Conservation (phyloP, 306 rosid genomes). For the Sphenostylis stenocarpa region DNA sequence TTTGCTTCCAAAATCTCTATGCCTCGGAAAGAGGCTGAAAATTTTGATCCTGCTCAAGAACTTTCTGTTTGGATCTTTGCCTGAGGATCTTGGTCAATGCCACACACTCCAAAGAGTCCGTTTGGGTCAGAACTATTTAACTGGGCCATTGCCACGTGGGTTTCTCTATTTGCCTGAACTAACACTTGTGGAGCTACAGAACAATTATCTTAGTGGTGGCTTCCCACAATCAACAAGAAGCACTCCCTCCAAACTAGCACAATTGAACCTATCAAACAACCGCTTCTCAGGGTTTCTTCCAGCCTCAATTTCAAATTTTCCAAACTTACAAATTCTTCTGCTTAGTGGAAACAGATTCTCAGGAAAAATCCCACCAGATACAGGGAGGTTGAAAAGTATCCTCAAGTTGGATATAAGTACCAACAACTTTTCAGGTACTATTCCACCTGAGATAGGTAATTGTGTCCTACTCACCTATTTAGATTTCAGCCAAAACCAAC, state of each 20-base stretch:
- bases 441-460: slow-evolving; percentile 65
- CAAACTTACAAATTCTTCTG: slow-evolving; percentile 60
- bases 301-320: slow-evolving; percentile 59
- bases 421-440: slow-evolving; percentile 66
- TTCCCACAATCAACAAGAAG: slow-evolving; percentile 40
- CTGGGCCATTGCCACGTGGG: slow-evolving; percentile 65
- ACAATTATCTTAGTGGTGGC: slow-evolving; percentile 69
- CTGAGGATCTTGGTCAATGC: slow-evolving; percentile 72
- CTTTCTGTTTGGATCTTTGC: slow-evolving; percentile 72
- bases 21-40: slow-evolving; percentile 52
- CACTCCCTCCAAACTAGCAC: slow-evolving; percentile 52
- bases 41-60: slow-evolving; percentile 64
- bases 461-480: slow-evolving; percentile 58
- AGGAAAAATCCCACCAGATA: slow-evolving; percentile 59
- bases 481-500: slow-evolving; percentile 81
- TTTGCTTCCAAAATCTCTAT: slow-evolving; percentile 51
- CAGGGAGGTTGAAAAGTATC: slow-evolving; percentile 53
- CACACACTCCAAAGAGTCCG: slow-evolving; percentile 62
- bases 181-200: slow-evolving; percentile 58
- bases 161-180: slow-evolving; percentile 74
- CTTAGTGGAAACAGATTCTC: slow-evolving; percentile 63
- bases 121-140: slow-evolving; percentile 77
- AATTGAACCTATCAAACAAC: slow-evolving; percentile 72
- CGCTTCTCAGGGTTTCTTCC: slow-evolving; percentile 70
- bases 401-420: slow-evolving; percentile 61